Evolutionary conservation across 2,329 filamentous ascomycete species (phyloP).

Genomic region (Apiospora marii): DNA sequence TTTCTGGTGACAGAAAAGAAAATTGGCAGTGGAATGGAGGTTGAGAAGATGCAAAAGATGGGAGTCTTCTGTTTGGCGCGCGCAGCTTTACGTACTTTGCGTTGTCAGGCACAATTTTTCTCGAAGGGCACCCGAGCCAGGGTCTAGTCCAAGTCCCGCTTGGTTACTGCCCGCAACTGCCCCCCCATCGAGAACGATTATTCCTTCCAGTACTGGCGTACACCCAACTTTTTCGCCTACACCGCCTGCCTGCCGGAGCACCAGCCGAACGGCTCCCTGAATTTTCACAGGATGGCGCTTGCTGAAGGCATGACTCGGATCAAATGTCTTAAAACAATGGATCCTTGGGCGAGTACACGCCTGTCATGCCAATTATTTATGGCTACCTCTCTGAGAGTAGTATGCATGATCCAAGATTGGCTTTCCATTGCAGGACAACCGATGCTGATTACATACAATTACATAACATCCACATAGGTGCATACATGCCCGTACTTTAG

Average conservation of each 20-base stretch:
- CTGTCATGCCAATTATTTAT: too few relatives aligned
- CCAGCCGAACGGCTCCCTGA: background rate
- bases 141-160: constrained; percentile 16
- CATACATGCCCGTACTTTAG: too few relatives aligned
- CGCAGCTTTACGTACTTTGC: background rate
- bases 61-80: constrained; percentile 17
- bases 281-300: background rate
- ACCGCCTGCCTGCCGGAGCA: constrained; percentile 13
- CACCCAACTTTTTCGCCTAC: background rate
- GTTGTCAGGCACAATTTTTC: constrained; percentile 29
- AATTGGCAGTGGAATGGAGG: background rate
- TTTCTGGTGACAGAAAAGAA: background rate
- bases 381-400: too few relatives aligned
- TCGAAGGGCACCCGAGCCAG: constrained; percentile 23
- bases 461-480: too few relatives aligned
- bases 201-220: background rate
- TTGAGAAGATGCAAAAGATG: constrained; percentile 14
- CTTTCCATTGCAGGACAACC: too few relatives aligned
- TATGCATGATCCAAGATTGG: too few relatives aligned
- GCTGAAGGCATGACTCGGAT: background rate
- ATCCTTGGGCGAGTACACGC: too few relatives aligned
- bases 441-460: too few relatives aligned
- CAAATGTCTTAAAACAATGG: background rate
- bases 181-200: background rate
- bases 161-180: background rate